Percentiles rank a stretch among this genome's conserved stretches.
phyloP scores from a whole-genome alignment of 805 yeast genomes.

The Zygoascus tannicola region DNA sequence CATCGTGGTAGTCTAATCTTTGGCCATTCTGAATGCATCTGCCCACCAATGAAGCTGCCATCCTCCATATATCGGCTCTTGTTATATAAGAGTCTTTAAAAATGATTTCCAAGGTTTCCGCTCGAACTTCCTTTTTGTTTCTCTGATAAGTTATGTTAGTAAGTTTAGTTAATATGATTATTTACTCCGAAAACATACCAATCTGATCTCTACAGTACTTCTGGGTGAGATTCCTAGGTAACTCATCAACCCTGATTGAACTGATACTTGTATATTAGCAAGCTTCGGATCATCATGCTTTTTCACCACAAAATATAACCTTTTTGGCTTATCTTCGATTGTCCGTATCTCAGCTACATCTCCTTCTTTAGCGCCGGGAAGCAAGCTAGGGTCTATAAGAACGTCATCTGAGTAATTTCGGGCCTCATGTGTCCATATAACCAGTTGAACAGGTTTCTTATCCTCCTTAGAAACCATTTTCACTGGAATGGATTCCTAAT shows the following conservation, averaged over 20 bases:
- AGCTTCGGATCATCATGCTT: conserved; percentile 14
- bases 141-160: conserved; percentile 10
- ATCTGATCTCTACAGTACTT: conserved; percentile 51
- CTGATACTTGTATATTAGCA: conserved; percentile 20
- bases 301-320: conserved; percentile 20
- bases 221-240: conserved; percentile 56
- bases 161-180: not conserved
- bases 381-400: conserved; percentile 45
- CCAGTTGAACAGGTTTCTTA: conserved; percentile 10
- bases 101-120: conserved; percentile 75
- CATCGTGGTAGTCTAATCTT: conserved; percentile 48
- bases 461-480: not conserved
- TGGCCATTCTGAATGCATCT: conserved; percentile 62
- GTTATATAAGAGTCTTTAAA: conserved; percentile 73
- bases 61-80: conserved; percentile 88
- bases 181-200: conserved; percentile 18
- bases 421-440: conserved; percentile 53
- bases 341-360: conserved; percentile 53
- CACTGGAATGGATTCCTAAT: too few species aligned
- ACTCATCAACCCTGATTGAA: conserved; percentile 16
- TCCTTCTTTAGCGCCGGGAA: conserved; percentile 56
- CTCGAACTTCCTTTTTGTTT: conserved; percentile 43
- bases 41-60: conserved; percentile 52
- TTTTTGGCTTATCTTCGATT: conserved; percentile 25
- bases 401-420: conserved; percentile 51